Percentiles rank a stretch among this genome's conserved stretches.
Conservation (phyloP, 2,329 filamentous ascomycete genomes). For the Colletotrichum chrysophilum region DNA sequence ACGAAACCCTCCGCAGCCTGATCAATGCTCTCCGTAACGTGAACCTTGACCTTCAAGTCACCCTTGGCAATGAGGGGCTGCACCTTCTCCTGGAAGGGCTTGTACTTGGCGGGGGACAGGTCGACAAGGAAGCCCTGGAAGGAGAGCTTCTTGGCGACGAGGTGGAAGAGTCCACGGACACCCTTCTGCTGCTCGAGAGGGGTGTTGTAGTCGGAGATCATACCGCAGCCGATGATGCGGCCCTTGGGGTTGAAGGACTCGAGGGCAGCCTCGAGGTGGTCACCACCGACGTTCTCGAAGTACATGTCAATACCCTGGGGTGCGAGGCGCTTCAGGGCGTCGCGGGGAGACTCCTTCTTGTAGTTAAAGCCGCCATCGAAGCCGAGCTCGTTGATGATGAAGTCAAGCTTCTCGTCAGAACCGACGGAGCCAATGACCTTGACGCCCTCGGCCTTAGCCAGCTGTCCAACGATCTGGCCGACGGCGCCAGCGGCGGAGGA, state of each 20-base stretch:
- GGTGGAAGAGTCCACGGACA: constrained; percentile 67
- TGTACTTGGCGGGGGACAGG: constrained; percentile 69
- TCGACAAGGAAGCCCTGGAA: constrained; percentile 82
- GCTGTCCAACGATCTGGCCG: constrained; percentile 81
- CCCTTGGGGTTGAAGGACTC: constrained; percentile 62
- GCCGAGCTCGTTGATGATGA: constrained; percentile 55
- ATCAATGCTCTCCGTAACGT: constrained; percentile 78
- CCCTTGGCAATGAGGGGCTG: constrained; percentile 79
- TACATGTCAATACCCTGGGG: constrained; percentile 78
- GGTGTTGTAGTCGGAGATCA: constrained; percentile 81
- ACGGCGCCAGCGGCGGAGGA: constrained; percentile 82
- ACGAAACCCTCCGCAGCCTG: constrained; percentile 77
- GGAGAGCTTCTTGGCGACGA: constrained; percentile 72
- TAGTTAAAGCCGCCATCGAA: constrained; percentile 80
- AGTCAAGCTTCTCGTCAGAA: constrained; percentile 79
- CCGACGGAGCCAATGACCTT: constrained; percentile 83
- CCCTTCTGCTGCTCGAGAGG: constrained; percentile 61
- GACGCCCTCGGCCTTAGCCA: constrained; percentile 82
- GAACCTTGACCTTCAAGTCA: constrained; percentile 72
- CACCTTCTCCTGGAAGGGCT: constrained; percentile 78
- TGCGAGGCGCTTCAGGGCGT: constrained; percentile 73
- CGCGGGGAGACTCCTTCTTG: constrained; percentile 76
- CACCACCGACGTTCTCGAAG: constrained; percentile 60
- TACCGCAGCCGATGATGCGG: constrained; percentile 68
- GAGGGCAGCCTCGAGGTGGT: constrained; percentile 54